Base-by-base conservation (phyloP, 495 filamentous ascomycete genomes). In the Pyrenula aspistea region DNA sequence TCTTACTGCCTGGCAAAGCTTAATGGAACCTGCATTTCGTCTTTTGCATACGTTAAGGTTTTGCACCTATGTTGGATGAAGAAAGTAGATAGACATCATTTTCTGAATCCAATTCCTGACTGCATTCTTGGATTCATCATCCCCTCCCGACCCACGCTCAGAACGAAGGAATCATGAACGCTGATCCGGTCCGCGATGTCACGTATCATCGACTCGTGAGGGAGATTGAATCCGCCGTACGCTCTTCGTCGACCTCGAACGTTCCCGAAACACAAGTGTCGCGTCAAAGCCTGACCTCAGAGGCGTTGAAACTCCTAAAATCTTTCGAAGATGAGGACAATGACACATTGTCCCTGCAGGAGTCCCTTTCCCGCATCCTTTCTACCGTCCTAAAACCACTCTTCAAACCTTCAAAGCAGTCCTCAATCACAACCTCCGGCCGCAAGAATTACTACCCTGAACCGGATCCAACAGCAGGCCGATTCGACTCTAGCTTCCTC, bases 321-420 rank as follows among this genome's bases (percentile, higher is more conserved):
- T 4, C 31, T 8, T 15, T 42, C 4, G 15, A 15, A 42, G 15
- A 42, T 42, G 8, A 15, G 4, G 31, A 42, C 31, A 4, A 8
- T 42, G 4, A 4, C 8, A 8, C 15, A 4, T 42, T 42, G 31
- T 15, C 31, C 4, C 8, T 8, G 8, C 31, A 42, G 15, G n/a
- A n/a, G n/a, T n/a, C n/a, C n/a, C 15, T 42, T 4, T 42, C 31
- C 15, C 65, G 71, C 10, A 67, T 82, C 42, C 72, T 88, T 2
- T 72, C 66, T 36, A 61, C 67, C 2, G 67, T 68, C 53, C 71
- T 91, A n/a, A 80, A 79, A 21, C 83, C 85, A n/a, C 71, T 86
- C 0, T 91, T 90, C 63, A 77, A 79, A n/a, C 80, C 78, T 56
- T 78, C 82, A n/a, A 78, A 74, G 51, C 82, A 83, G 10, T 64